phyloP scores from a whole-genome alignment of 208 protist genomes.

The Porcisia hertigi region DNA sequence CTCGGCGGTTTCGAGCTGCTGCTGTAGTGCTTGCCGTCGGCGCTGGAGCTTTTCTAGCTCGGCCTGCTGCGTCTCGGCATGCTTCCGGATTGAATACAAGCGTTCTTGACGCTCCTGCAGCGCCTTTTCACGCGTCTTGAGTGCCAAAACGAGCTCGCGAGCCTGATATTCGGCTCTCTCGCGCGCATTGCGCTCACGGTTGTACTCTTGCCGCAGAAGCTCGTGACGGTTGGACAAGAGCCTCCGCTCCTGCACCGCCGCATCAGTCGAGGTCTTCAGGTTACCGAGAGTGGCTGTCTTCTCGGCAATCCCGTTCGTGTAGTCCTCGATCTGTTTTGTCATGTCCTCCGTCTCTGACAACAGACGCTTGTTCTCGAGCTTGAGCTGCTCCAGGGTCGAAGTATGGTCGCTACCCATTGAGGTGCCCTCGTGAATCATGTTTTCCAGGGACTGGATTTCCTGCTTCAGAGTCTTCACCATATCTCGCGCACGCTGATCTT shows the following conservation, averaged over 20 bases:
- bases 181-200: constrained; percentile 86
- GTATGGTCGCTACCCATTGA: constrained; percentile 92
- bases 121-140: constrained; percentile 67
- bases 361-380: constrained; percentile 95
- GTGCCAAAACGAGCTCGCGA: constrained; percentile 76
- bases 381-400: constrained; percentile 94
- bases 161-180: constrained; percentile 93
- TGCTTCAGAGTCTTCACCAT: constrained; percentile 95
- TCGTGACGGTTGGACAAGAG: constrained; percentile 60
- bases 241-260: constrained; percentile 58
- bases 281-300: constrained; percentile 43
- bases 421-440: constrained; percentile 93
- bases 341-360: constrained; percentile 91
- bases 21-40: constrained; percentile 60
- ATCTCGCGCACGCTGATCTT: constrained; percentile 95
- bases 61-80: constrained; percentile 45
- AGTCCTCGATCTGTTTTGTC: constrained; percentile 87
- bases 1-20: constrained; percentile 90
- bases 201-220: constrained; percentile 69
- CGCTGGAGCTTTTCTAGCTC: constrained; percentile 67
- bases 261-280: constrained; percentile 49
- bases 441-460: constrained; percentile 94
- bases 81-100: constrained; percentile 23
- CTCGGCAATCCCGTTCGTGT: constrained; percentile 68
- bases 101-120: constrained; percentile 49